Evolutionary conservation across 306 rosid genomes (phyloP), one percentile per base, ranked within the genome.

Genomic region (Ormosia semicastrata): DNA sequence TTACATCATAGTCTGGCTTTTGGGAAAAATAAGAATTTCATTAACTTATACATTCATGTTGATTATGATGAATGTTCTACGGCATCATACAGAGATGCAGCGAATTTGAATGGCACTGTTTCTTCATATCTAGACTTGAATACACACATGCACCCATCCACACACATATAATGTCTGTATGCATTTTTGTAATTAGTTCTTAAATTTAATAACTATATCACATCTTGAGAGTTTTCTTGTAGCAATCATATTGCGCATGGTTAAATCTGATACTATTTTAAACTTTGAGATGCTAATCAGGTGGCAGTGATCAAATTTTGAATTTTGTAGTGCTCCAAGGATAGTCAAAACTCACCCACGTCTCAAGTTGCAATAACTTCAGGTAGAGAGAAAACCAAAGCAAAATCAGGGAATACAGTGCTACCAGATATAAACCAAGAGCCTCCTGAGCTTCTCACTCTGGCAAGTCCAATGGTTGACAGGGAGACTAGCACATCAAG

Each of bases 401-500:
- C 80, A 52, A 74, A 54, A 69, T 41, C 64, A 24, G 67, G 9
- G 66, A 83, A 60, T 77, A 57, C 73, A 62, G 71, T 33, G 17
- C 69, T 88, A 64, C 90, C 68, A 14, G 94, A 87, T 84, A 89
- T 87, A 62, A 91, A 93, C 76, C 76, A 84, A 81, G 90, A 78
- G 78, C 91, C 85, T 82, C 78, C 81, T 30, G 82, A 87, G 54
- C 71, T 72, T 65, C 88, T 79, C 52, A 66, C 78, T 78, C 33
- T 41, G 50, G 78, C 78, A 15, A 86, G 89, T 83, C 87, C 89
- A 44, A 85, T 50, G 47, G 89, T 86, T 72, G 89, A 89, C 52
- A 53, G 81, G 86, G 97, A 93, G 81, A 77, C 87, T 44, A 93
- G 97, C 88, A 75, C 92, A 70, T 95, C 98, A 43, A 93, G 84